Conservation (phyloP, 495 filamentous ascomycete species). For the Podospora fimiseda region DNA sequence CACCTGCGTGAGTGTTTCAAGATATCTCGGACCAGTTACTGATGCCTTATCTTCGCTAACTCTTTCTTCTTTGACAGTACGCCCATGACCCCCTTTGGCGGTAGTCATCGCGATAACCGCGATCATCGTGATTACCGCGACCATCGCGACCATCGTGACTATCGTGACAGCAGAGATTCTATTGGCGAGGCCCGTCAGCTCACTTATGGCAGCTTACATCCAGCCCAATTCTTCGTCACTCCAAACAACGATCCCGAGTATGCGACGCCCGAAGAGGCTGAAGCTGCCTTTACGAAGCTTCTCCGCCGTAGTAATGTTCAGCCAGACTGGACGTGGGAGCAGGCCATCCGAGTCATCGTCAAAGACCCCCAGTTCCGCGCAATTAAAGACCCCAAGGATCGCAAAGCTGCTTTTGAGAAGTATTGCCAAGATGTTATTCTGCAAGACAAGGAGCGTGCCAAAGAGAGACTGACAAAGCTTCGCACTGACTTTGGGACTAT, state of each 20-base stretch:
- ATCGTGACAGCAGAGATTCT: conserved; percentile 45
- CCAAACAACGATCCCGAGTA: conserved; percentile 76
- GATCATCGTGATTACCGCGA: conserved; percentile 22
- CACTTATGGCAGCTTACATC: conserved; percentile 60
- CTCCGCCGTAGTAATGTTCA: conserved; percentile 78
- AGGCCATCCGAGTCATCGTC: conserved; percentile 80
- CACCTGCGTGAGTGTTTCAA: conserved; percentile 53
- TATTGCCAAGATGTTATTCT: conserved; percentile 83
- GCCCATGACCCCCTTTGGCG: conserved; percentile 62
- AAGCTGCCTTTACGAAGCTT: conserved; percentile 88
- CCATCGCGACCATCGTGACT: conserved; percentile 18
- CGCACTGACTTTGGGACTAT: conserved; percentile 92
- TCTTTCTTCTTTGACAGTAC: conserved; percentile 25
- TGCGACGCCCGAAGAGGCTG: conserved; percentile 79
- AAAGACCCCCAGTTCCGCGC: conserved; percentile 92
- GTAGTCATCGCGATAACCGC: conserved; percentile 31
- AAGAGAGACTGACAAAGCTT: conserved; percentile 89
- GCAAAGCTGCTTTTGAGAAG: conserved; percentile 91
- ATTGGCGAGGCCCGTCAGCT: conserved; percentile 59
- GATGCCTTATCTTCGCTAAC: conserved; percentile 4
- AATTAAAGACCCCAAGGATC: conserved; percentile 87
- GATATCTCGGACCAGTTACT: conserved; percentile 7
- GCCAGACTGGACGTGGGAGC: conserved; percentile 88
- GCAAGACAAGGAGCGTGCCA: conserved; percentile 91
- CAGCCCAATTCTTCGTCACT: conserved; percentile 55